phyloP scores from a whole-genome alignment of 2,329 filamentous ascomycete genomes.

The Fusarium sp. region DNA sequence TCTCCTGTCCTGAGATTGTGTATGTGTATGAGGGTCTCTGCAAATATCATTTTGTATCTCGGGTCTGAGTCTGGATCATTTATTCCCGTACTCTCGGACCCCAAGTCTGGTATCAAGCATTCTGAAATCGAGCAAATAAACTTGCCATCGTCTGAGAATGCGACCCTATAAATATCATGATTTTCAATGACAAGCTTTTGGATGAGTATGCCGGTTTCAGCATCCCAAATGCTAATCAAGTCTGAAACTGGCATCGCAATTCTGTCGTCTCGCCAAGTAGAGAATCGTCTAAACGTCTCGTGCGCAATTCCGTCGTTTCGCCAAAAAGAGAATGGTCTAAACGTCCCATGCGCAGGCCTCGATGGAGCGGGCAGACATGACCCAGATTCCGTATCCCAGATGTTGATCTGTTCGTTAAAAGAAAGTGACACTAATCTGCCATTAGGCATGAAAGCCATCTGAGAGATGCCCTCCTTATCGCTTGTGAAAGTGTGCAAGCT shows the following conservation, averaged over 20 bases:
- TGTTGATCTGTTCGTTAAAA: accelerated
- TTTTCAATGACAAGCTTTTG: accelerated
- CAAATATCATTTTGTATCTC: too few species aligned
- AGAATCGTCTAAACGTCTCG: too few species aligned
- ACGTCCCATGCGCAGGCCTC: too few species aligned
- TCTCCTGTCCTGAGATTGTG: accelerated
- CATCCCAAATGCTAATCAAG: too few species aligned
- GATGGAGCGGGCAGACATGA: not conserved
- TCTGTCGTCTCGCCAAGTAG: not conserved
- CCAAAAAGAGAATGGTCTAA: too few species aligned
- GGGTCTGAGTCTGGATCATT: too few species aligned
- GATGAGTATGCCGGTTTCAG: not conserved
- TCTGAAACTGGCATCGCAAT: not conserved
- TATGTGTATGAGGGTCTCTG: accelerated
- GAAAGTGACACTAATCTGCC: not conserved
- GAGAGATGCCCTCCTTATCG: accelerated
- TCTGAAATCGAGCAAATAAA: not conserved
- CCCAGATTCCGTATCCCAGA: not conserved
- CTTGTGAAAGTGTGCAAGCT: not conserved
- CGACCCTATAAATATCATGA: accelerated
- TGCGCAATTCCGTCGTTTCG: too few species aligned
- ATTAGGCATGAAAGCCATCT: not conserved
- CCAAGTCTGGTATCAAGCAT: not conserved
- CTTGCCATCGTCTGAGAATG: not conserved
- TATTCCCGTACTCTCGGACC: too few species aligned